Base-by-base conservation (phyloP, 1,284 basidiomycete species). In the Porogramme epimiltina region DNA sequence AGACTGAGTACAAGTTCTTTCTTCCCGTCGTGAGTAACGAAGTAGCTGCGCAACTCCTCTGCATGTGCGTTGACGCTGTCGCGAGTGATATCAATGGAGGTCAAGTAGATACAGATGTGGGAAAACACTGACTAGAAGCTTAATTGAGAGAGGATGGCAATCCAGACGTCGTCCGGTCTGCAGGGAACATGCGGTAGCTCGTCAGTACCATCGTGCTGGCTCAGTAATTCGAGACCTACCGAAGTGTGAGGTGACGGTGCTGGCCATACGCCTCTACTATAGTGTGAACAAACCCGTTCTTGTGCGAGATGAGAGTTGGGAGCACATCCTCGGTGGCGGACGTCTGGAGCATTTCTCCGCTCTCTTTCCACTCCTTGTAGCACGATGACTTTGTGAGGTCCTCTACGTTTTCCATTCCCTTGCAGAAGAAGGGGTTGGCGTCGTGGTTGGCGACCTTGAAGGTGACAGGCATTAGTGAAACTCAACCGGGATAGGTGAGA, bases 11-110 rank as follows among this genome's bases (percentile, higher is more conserved):
- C 28, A 22, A 80, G 58, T 22, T 68, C 54, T 10, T 70, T 65
- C 46, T 69, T 67, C 2, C 70, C 75, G 19, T 70, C 65, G 42
- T 77, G 77, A 0, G 60, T 55, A 4, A 77, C 73, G 47, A 81
- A 80, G 11, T 66, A 60, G 1, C 55, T 50, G 6, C 74, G 70
- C 6, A 78, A 61, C 2, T 65, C 64, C 49, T 78, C 75, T 0
- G 70, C 64, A 45, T 78, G 68, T 0, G 69, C 72, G 31, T 76
- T 76, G 25, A 77, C 68, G 24, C 44, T n/a, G n/a, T n/a, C n/a
- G n/a, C 36, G 4, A n/a, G n/a, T n/a, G n/a, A n/a, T n/a, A n/a
- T n/a, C n/a, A n/a, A n/a, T n/a, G 8, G 5, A 37, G 34, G n/a
- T n/a, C 34, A 6, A 4, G 10, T 18, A 6, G n/a, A 18, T 9